Evolutionary conservation across 257 asterid species (phyloP).

Genomic region (Jaltomata sinuosa): DNA sequence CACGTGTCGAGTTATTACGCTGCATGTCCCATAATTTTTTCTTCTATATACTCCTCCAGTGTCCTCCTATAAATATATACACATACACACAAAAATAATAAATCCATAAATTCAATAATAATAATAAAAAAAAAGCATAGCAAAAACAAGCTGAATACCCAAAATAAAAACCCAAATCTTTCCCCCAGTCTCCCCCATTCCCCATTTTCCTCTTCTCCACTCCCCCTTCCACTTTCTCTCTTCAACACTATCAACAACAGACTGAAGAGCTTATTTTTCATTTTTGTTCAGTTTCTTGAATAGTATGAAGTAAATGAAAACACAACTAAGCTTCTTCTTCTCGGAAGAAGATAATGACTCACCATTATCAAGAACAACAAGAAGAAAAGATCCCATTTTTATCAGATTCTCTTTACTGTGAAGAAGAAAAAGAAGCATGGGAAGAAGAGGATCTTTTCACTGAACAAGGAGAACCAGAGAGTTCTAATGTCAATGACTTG

Average conservation of each 20-base stretch:
- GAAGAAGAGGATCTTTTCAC: slow-evolving; percentile 8
- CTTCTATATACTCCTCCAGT: neutral
- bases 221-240: neutral
- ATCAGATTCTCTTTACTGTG: slow-evolving; percentile 36
- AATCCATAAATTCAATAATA: neutral
- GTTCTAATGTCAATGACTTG: slow-evolving; percentile 19
- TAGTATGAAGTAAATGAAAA: slow-evolving; percentile 20
- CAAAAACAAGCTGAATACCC: neutral
- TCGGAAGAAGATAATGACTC: slow-evolving; percentile 38
- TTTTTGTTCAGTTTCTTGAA: slow-evolving; percentile 15
- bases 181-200: neutral
- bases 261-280: neutral
- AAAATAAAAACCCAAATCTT: slow-evolving; percentile 17
- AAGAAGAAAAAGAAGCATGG: slow-evolving; percentile 32
- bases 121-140: neutral
- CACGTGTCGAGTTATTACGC: slow-evolving; percentile 37
- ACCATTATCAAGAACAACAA: slow-evolving; percentile 8
- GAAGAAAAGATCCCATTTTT: slow-evolving; percentile 14
- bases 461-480: slow-evolving; percentile 9
- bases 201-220: neutral
- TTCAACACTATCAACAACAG: neutral
- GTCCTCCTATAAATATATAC: neutral
- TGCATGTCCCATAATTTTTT: slow-evolving; percentile 3
- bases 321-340: slow-evolving; percentile 14
- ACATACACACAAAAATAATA: neutral